These are phyloP conservation scores for Populus euphratica DNA, from an alignment of 345 rosid genomes.

Conservation along the genomic window DNA sequence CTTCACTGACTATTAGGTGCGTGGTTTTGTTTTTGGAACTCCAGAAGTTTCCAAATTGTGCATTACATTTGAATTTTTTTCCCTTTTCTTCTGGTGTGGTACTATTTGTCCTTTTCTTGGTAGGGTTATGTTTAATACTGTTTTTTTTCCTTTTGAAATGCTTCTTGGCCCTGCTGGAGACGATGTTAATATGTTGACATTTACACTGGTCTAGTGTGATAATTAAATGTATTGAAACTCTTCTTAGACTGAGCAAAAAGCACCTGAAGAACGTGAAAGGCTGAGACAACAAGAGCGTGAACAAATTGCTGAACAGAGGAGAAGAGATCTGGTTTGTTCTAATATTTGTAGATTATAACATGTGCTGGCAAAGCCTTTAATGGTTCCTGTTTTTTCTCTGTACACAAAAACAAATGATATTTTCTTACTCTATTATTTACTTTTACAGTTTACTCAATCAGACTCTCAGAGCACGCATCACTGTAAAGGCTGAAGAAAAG, in stretches of 20 bases:
- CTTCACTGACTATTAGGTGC: not conserved
- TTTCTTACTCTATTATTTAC: not conserved
- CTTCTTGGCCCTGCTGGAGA: not conserved
- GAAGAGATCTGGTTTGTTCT: slow-evolving; percentile 82
- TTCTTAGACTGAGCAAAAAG: slow-evolving; percentile 76
- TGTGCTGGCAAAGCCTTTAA: not conserved
- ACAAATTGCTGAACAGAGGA: slow-evolving; percentile 69
- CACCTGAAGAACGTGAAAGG: slow-evolving; percentile 88
- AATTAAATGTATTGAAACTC: slow-evolving; percentile 5
- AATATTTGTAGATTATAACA: not conserved
- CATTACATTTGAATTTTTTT: not conserved
- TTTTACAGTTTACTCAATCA: slow-evolving; percentile 17
- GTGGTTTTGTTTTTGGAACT: not conserved
- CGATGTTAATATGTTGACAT: not conserved
- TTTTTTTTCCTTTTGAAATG: too few species aligned
- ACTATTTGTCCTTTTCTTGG: not conserved
- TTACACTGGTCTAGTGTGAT: not conserved
- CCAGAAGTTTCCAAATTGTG: not conserved
- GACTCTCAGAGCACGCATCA: slow-evolving; percentile 90
- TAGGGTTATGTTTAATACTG: not conserved
- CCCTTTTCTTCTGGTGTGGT: not conserved
- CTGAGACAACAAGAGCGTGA: slow-evolving; percentile 90
- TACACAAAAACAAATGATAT: not conserved
- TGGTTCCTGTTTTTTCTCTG: not conserved
- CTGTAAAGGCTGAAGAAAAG: slow-evolving; percentile 96